Percentiles rank a stretch among this genome's conserved stretches.
These are phyloP conservation scores for Salix viminalis DNA, from an alignment of 345 rosid genomes.

Conservation along the genomic window DNA sequence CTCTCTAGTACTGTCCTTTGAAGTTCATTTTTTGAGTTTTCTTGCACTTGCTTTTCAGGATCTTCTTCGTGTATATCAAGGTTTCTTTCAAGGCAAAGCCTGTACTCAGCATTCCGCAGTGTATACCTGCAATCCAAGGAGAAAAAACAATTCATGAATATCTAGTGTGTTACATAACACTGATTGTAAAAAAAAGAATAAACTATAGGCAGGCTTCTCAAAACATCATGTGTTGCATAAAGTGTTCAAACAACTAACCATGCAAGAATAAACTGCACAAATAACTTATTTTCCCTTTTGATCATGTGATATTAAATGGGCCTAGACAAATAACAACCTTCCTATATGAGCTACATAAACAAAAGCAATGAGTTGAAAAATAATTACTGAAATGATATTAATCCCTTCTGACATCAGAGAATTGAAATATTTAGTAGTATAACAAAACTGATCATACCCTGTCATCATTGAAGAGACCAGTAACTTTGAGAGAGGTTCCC, in stretches of 20 bases:
- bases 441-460: conserved; percentile 52
- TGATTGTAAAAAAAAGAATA: not conserved
- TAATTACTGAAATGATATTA: not conserved
- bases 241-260: conserved; percentile 4
- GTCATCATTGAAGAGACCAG: conserved; percentile 95
- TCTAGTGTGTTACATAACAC: not conserved
- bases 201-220: not conserved
- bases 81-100: conserved; percentile 86
- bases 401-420: not conserved
- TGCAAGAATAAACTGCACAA: not conserved
- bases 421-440: not conserved
- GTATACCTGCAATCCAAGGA: conserved; percentile 58
- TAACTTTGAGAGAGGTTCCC: conserved; percentile 91
- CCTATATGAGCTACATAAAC: not conserved
- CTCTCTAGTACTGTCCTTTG: conserved; percentile 37
- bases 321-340: not conserved
- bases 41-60: conserved; percentile 36
- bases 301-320: not conserved
- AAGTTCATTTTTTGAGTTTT: conserved; percentile 31
- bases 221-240: not conserved
- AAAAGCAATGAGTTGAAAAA: not conserved
- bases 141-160: conserved; percentile 7
- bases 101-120: conserved; percentile 81
- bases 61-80: conserved; percentile 50
- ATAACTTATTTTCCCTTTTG: not conserved